A percentile compares a stretch with the other conserved stretches of the same genome.
These are phyloP conservation scores for Podaxis pistillaris DNA, from an alignment of 768 basidiomycete genomes.

Conservation along the genomic window DNA sequence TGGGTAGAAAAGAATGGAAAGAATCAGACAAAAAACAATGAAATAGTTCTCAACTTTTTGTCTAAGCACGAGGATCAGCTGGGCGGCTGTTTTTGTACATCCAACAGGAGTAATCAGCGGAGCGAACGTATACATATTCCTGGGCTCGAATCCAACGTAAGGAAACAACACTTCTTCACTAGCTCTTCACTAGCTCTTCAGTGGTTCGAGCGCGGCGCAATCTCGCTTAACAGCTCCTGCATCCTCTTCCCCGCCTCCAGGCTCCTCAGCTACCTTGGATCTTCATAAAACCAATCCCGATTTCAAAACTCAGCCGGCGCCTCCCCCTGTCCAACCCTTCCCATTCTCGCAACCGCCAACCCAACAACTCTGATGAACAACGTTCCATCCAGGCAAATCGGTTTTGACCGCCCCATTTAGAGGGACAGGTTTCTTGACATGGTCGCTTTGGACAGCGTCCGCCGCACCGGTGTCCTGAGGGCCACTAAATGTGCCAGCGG, in stretches of 20 bases:
- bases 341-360: slow-evolving; percentile 44
- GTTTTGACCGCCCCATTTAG: not conserved
- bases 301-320: slow-evolving; percentile 21
- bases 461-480: slow-evolving; percentile 18
- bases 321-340: slow-evolving; percentile 37
- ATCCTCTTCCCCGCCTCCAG: not conserved
- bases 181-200: not conserved
- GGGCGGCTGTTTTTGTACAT: no score
- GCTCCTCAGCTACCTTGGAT: not conserved
- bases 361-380: slow-evolving; percentile 60
- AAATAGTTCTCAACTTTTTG: no score
- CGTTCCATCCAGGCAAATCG: slow-evolving; percentile 54
- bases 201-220: not conserved
- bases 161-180: no score
- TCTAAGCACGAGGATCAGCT: no score
- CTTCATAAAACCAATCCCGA: slow-evolving; percentile 21
- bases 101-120: no score
- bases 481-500: slow-evolving; percentile 34
- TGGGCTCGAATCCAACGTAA: no score
- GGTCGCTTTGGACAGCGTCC: no score
- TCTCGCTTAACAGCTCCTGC: not conserved
- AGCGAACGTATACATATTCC: no score
- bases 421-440: no score
- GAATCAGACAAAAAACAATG: no score
- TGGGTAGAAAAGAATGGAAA: no score